phyloP scores from a whole-genome alignment of 225 moss, liverwort and hornwort genomes.

The Physcomitrellopsis africana region DNA sequence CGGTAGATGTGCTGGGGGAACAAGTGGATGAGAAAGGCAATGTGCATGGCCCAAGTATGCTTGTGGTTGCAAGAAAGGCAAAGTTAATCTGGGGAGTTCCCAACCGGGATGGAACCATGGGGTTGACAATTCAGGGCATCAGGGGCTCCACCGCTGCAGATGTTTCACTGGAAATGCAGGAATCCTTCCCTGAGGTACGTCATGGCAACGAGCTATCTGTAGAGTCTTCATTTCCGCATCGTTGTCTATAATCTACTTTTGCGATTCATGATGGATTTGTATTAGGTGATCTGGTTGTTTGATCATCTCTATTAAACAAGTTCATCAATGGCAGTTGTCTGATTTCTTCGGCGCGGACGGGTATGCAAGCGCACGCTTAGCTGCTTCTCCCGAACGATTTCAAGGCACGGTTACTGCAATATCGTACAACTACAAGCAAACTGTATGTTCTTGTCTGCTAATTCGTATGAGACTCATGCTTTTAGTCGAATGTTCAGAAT shows the following conservation, averaged over 20 bases:
- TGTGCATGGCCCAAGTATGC: conserved; percentile 55
- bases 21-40: conserved; percentile 58
- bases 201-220: not conserved
- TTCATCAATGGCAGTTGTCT: conserved; percentile 38
- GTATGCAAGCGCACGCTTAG: conserved; percentile 54
- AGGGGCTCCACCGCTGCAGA: conserved; percentile 50
- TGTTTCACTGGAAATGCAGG: conserved; percentile 53
- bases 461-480: not conserved
- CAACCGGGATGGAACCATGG: conserved; percentile 61
- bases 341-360: conserved; percentile 40
- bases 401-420: conserved; percentile 60
- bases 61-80: conserved; percentile 50
- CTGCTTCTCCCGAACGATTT: conserved; percentile 52
- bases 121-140: conserved; percentile 63
- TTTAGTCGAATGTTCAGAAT: no score
- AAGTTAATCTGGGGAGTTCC: conserved; percentile 66
- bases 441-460: conserved; percentile 31
- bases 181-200: conserved; percentile 57
- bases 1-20: conserved; percentile 60
- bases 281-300: not conserved
- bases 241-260: no score
- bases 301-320: not conserved
- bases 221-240: no score
- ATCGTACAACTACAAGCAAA: conserved; percentile 65
- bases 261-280: no score